phyloP scores from a whole-genome alignment of 345 rosid species.

The Eucalyptus dawsonii region DNA sequence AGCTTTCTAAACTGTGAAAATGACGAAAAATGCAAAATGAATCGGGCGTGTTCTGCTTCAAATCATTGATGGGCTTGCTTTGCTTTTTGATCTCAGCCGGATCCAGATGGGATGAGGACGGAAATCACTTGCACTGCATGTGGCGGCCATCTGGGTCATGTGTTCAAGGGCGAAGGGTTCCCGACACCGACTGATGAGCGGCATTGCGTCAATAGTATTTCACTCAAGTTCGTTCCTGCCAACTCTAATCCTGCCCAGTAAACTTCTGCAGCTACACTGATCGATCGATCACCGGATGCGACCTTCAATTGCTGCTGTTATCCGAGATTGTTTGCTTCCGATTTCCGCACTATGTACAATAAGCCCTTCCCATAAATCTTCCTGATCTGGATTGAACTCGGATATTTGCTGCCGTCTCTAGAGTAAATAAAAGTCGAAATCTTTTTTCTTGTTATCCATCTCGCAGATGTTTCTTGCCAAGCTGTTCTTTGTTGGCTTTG shows the following conservation, averaged over 20 bases:
- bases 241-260: conserved; percentile 3
- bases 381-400: rapidly evolving
- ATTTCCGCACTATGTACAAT: too few species aligned
- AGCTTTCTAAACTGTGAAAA: neutral
- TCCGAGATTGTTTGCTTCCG: neutral
- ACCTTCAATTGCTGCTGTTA: neutral
- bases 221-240: conserved; percentile 62
- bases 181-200: conserved; percentile 79
- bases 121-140: conserved; percentile 95
- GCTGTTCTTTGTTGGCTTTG: too few species aligned
- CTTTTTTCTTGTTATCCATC: too few species aligned
- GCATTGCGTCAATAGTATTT: conserved; percentile 85
- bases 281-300: rapidly evolving
- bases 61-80: too few species aligned
- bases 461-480: too few species aligned
- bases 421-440: too few species aligned
- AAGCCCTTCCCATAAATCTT: too few species aligned
- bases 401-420: too few species aligned
- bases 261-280: neutral
- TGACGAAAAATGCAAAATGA: neutral
- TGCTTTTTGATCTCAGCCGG: conserved; percentile 27
- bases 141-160: conserved; percentile 94
- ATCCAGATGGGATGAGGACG: conserved; percentile 71
- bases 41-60: too few species aligned
- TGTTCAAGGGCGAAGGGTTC: conserved; percentile 91